Base-by-base conservation (phyloP, 1,284 basidiomycete species). In the Naganishia sp. region DNA sequence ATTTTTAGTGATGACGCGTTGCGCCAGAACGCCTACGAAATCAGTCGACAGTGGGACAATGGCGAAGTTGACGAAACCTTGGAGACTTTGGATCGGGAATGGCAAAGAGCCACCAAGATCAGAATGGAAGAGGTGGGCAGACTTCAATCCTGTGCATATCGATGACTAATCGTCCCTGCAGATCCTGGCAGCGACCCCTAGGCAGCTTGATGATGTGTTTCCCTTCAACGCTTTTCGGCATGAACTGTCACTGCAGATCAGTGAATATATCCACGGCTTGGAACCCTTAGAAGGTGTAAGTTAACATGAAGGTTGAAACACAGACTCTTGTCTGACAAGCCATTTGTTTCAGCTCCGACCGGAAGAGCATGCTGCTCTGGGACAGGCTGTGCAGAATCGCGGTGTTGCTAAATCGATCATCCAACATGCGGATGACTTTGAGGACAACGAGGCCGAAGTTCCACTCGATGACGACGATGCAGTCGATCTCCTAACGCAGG, bases 261-360 rank as follows among this genome's bases (percentile, higher is more conserved):
- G 43, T 28, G 25, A 10, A 10, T 52, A 31, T 16, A 48, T 61
- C 18, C 48, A 43, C 18, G 36, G 33, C 16, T 16, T 42, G 36
- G 59, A 61, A 28, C 59, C 59, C 6, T 39, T 61, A 36, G 59
- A 50, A 43, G 59, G 59, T 16, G 59, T 61, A 61, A 61, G 59
- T 28, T 21, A 43, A 16, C 16, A 28, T 1, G 28, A 25, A 23
- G 7, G 7, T 43, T 33, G 3, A 10, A 5, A 15, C 6, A 6
- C 11, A 31, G 2, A 25, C 6, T 23, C 21, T 36, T 11, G 21
- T 11, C 16, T 28, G 36, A 36, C 18, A 15, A 7, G 25, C 9
- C 23, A 6, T n/a, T n/a, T 6, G 21, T 28, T 21, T 16, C 11
- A 61, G 59, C 39, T 61, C 13, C 48, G 42, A 43, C 59, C 59